phyloP scores from a whole-genome alignment of 2,329 filamentous ascomycete species.

The Fusarium sublunatum region DNA sequence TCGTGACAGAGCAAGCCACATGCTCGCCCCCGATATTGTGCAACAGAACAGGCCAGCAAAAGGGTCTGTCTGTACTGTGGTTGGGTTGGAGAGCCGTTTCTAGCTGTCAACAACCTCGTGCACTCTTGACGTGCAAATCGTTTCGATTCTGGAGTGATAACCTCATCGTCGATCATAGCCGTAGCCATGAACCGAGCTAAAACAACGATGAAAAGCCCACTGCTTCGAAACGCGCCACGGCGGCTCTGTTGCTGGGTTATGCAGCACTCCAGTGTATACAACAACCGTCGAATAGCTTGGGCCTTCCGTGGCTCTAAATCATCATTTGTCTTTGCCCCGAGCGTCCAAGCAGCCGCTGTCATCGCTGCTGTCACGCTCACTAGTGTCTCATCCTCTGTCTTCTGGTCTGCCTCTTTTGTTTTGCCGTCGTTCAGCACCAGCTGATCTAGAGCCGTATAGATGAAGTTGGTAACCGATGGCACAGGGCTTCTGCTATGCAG shows the following conservation, averaged over 20 bases:
- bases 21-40: constrained; percentile 60
- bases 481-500: constrained; percentile 37
- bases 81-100: constrained; percentile 25
- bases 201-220: constrained; percentile 41
- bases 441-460: constrained; percentile 39
- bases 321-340: constrained; percentile 15
- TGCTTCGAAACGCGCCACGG: constrained; percentile 18
- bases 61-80: constrained; percentile 48
- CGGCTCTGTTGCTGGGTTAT: constrained; percentile 31
- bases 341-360: constrained; percentile 41
- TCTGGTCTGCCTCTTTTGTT: constrained; percentile 3
- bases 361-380: constrained; percentile 49
- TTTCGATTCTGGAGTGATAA: constrained; percentile 28
- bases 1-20: constrained; percentile 52
- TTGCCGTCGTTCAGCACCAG: constrained; percentile 33
- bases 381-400: constrained; percentile 43
- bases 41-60: constrained; percentile 58
- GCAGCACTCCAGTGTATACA: constrained; percentile 45
- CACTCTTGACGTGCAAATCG: constrained; percentile 40
- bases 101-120: constrained; percentile 30
- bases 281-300: constrained; percentile 40
- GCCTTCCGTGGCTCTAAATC: constrained; percentile 14
- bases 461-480: constrained; percentile 41
- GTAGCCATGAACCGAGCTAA: constrained; percentile 47
- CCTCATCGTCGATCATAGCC: constrained; percentile 28